Conservation (phyloP, 352 stramenopile species). For the Thraustochytrium aureum region DNA sequence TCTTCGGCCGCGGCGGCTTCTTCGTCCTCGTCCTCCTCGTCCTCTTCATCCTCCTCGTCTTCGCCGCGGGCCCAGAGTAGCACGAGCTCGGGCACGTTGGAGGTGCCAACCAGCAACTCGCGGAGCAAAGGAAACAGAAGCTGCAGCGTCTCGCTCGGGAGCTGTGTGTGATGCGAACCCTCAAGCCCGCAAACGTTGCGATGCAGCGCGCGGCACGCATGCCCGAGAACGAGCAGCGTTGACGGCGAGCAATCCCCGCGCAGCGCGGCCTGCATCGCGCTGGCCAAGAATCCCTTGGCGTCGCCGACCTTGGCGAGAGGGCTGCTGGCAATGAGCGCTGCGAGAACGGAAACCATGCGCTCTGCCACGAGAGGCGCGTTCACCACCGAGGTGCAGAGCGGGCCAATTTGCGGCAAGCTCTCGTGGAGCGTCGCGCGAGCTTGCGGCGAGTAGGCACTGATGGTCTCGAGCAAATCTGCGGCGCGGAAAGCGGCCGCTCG, state of each 20-base stretch:
- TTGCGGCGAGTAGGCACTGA: background rate
- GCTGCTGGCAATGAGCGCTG: background rate
- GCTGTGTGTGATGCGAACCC: background rate
- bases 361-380: constrained; percentile 9
- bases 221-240: constrained; percentile 14
- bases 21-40: constrained; percentile 45
- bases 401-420: background rate
- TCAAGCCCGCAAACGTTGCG: background rate
- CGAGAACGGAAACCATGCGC: background rate
- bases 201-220: constrained; percentile 9
- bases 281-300: constrained; percentile 7
- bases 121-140: constrained; percentile 39
- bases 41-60: constrained; percentile 11
- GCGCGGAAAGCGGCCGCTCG: background rate
- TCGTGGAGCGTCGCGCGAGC: background rate
- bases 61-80: constrained; percentile 15
- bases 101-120: background rate
- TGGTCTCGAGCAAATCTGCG: background rate
- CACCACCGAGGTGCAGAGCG: background rate
- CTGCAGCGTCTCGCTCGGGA: background rate
- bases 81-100: constrained; percentile 1
- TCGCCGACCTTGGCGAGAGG: background rate
- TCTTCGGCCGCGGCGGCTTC: constrained; percentile 11
- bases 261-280: constrained; percentile 28
- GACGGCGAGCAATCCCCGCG: background rate